Base-by-base conservation (phyloP, 352 stramenopile genomes). In the Globisporangium paddicum region DNA sequence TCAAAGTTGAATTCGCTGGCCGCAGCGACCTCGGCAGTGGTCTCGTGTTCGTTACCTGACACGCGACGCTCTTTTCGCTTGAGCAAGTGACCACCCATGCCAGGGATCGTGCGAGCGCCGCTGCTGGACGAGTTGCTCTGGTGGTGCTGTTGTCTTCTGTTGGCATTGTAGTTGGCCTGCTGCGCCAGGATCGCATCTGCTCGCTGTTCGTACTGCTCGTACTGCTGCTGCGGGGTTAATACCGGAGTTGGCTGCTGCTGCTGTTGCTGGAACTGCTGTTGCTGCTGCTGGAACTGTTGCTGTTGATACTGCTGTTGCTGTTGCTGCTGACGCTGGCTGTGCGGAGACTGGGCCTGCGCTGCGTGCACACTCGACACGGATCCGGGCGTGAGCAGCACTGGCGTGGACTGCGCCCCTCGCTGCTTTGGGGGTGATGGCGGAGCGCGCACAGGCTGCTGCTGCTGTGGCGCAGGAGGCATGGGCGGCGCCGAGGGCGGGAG, bases 1-100 rank as follows among this genome's bases (percentile, higher is more conserved):
- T 75, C 79, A 66, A 93, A 91, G 57, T 93, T 82, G 49, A 93
- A 93, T 41, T 93, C 83, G 2, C 64, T 67, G 9, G 49, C 45
- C 0, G 40, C 53, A 2, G 62, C 72, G 13, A 55, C 55, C 7
- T 56, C 60, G 23, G 67, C 63, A 7, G 59, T 35, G 10, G 63
- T 45, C 1, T 68, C 72, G 11, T 77, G 65, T 21, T 56, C 64
- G 9, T 67, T 72, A 25, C 67, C 73, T 28, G 80, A 72, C 30
- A 72, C 77, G 26, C 81, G 83, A 21, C 83, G 80, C 55, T 93
- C 83, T 63, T 87, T 89, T 21, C 83, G 80, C 58, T 89, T 88
- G 8, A 93, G 69, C 70, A 93, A 62, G 57, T 93, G 83, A 25
- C 74, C 79, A 16, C 83, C 83, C 83, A 93, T 93, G n/a, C 83